phyloP scores from a whole-genome alignment of 169 alveolate species.

The Perkinsus olseni region DNA sequence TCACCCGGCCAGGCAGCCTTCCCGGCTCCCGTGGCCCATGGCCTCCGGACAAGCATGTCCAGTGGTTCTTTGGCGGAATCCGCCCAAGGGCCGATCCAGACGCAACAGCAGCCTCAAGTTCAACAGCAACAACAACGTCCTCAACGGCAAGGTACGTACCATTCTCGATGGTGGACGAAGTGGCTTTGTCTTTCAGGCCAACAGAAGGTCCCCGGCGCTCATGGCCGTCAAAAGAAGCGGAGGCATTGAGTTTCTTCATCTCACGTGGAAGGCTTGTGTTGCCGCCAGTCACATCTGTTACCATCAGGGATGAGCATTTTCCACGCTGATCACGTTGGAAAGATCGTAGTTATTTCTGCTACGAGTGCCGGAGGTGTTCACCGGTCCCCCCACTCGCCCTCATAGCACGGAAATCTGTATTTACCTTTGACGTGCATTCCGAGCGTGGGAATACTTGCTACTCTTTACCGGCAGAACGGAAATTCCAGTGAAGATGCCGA shows the following conservation, averaged over 20 bases:
- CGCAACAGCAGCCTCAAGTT: too few relatives aligned
- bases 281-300: not conserved
- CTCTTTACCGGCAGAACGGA: too few relatives aligned
- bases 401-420: too few relatives aligned
- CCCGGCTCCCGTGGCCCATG: not conserved
- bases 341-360: too few relatives aligned
- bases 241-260: not conserved
- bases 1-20: not conserved
- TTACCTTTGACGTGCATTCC: too few relatives aligned
- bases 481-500: too few relatives aligned
- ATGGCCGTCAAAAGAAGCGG: not conserved
- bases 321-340: too few relatives aligned
- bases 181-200: not conserved
- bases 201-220: not conserved
- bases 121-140: not conserved
- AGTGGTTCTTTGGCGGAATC: not conserved
- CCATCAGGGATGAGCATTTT: too few relatives aligned
- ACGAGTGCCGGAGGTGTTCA: too few relatives aligned
- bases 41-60: not conserved
- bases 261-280: not conserved
- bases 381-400: too few relatives aligned
- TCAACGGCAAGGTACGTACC: not conserved
- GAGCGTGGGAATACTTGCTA: too few relatives aligned
- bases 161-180: not conserved
- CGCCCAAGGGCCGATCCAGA: not conserved